These are phyloP conservation scores for Styphnolobium japonicum DNA, from an alignment of 306 rosid genomes.

Conservation along the genomic window DNA sequence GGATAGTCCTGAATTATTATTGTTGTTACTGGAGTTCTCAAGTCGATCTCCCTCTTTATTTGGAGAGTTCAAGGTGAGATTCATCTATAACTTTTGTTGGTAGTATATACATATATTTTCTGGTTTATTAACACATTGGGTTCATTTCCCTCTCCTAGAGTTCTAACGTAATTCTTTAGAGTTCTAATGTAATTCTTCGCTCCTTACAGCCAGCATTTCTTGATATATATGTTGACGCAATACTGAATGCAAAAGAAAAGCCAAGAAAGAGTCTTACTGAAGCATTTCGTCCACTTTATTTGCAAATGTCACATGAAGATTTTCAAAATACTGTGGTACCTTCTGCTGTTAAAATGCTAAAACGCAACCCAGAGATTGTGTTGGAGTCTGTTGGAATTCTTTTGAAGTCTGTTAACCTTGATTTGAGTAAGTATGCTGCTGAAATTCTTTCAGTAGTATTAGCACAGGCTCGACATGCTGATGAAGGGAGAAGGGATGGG, in stretches of 20 bases:
- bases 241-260: slow-evolving; percentile 79
- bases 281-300: slow-evolving; percentile 79
- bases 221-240: slow-evolving; percentile 81
- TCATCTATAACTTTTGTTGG: neutral
- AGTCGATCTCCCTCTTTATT: slow-evolving; percentile 50
- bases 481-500: slow-evolving; percentile 74
- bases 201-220: slow-evolving; percentile 69
- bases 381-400: slow-evolving; percentile 85
- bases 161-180: slow-evolving; percentile 19
- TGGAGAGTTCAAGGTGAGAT: slow-evolving; percentile 66
- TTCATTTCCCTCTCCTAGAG: neutral
- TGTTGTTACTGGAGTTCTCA: slow-evolving; percentile 71
- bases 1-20: slow-evolving; percentile 70
- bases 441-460: slow-evolving; percentile 79
- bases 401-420: slow-evolving; percentile 77
- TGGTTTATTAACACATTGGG: neutral
- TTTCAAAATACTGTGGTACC: slow-evolving; percentile 72
- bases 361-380: slow-evolving; percentile 96
- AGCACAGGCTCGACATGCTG: slow-evolving; percentile 85
- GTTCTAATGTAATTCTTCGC: slow-evolving; percentile 22
- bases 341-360: slow-evolving; percentile 89
- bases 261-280: slow-evolving; percentile 71
- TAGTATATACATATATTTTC: neutral
- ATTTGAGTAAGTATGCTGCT: slow-evolving; percentile 84
- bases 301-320: slow-evolving; percentile 73